These are phyloP conservation scores for Aristolochia californica DNA, from an alignment of 164 flowering plant species.

Conservation along the genomic window DNA sequence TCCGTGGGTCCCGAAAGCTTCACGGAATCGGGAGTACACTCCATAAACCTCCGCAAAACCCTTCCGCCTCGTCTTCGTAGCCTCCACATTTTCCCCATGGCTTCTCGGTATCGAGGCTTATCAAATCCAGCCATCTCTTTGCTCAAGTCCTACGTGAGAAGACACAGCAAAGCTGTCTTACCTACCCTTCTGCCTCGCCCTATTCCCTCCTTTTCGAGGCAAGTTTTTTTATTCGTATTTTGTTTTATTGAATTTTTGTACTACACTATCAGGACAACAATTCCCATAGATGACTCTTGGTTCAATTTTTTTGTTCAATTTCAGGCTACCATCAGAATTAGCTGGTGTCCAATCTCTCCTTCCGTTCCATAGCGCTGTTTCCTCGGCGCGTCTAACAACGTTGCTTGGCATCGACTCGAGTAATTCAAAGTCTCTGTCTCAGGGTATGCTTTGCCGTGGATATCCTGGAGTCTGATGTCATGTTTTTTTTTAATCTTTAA, in stretches of 20 bases:
- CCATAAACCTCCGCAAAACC: neutral
- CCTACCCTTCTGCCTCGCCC: constrained; percentile 21
- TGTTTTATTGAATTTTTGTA: neutral
- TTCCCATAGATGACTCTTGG: neutral
- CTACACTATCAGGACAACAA: neutral
- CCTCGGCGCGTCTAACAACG: constrained; percentile 76
- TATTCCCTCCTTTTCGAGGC: constrained; percentile 33
- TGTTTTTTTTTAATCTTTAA: constrained; percentile 22
- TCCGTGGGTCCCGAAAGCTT: too few relatives aligned
- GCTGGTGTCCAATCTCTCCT: constrained; percentile 63
- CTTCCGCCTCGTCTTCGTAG: neutral
- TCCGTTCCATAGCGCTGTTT: constrained; percentile 69
- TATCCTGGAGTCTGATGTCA: constrained; percentile 85
- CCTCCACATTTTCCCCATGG: constrained; percentile 24
- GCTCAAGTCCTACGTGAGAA: constrained; percentile 38
- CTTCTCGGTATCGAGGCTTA: constrained; percentile 60
- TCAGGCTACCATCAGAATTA: constrained; percentile 46
- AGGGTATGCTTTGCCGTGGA: constrained; percentile 92
- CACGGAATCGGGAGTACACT: neutral
- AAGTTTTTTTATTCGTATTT: neutral
- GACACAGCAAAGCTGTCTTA: constrained; percentile 28
- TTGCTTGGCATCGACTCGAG: constrained; percentile 68
- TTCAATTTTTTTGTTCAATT: constrained; percentile 4
- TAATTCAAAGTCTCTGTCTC: constrained; percentile 74
- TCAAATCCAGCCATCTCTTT: constrained; percentile 42